These are phyloP conservation scores for Ceratocystis variospora DNA, from an alignment of 2,329 filamentous ascomycete genomes.

Conservation along the genomic window DNA sequence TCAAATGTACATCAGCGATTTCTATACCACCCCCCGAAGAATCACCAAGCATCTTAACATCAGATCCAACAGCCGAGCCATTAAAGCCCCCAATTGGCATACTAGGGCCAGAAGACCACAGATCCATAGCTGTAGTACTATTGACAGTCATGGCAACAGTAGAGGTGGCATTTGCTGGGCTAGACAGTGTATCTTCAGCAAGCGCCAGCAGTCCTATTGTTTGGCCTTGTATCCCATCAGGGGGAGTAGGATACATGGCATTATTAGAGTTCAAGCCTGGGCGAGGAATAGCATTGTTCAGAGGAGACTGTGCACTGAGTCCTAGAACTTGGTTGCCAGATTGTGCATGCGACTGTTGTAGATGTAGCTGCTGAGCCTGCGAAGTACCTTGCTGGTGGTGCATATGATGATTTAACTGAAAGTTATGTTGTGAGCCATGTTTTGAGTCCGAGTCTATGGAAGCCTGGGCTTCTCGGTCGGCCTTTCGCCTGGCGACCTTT, in stretches of 20 bases:
- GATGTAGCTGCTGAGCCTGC: neutral
- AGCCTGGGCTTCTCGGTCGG: conserved; percentile 33
- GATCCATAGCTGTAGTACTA: conserved; percentile 18
- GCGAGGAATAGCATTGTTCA: conserved; percentile 33
- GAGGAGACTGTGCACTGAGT: conserved; percentile 39
- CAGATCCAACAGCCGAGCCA: conserved; percentile 37
- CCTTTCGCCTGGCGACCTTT: conserved; percentile 34
- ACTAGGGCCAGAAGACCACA: conserved; percentile 32
- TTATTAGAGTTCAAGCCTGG: conserved; percentile 32
- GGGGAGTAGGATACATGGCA: conserved; percentile 58
- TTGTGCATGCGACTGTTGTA: neutral
- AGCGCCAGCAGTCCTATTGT: conserved; percentile 21
- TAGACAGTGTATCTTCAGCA: conserved; percentile 43
- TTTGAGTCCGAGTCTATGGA: neutral
- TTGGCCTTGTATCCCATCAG: conserved; percentile 46
- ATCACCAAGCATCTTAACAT: neutral
- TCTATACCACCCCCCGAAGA: conserved; percentile 47
- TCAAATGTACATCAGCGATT: conserved; percentile 73
- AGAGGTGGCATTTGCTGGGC: conserved; percentile 28
- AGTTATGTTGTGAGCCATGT: neutral
- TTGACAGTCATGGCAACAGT: neutral
- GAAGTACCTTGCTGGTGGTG: neutral
- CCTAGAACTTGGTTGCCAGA: conserved; percentile 26
- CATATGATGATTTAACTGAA: neutral
- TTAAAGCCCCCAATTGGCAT: conserved; percentile 24